phyloP scores from a whole-genome alignment of 345 rosid genomes.

The Jatropha curcas region DNA sequence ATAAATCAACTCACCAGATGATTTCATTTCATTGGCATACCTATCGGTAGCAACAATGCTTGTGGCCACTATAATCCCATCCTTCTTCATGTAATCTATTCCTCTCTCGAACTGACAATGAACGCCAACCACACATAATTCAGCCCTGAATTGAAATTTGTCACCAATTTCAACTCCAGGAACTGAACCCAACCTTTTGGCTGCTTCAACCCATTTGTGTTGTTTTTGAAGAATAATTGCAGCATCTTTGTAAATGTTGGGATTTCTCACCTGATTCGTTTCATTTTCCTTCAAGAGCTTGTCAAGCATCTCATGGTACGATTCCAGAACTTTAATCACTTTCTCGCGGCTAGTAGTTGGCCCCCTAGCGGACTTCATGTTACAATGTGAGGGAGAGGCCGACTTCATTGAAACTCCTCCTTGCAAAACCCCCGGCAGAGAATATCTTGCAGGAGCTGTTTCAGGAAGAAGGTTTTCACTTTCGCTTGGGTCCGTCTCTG shows the following conservation, averaged over 20 bases:
- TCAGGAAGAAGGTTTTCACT: background rate
- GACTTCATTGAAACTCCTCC: background rate
- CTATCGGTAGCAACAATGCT: conserved; percentile 31
- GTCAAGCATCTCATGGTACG: background rate
- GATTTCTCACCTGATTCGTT: background rate
- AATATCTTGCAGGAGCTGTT: background rate
- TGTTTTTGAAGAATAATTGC: background rate
- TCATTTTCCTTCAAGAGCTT: background rate
- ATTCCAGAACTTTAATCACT: conserved; percentile 1
- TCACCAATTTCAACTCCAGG: conserved; percentile 26
- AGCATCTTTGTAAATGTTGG: background rate
- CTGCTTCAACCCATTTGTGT: conserved; percentile 8
- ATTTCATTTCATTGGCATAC: conserved; percentile 14
- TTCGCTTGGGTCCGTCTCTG: background rate
- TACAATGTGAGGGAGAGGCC: background rate
- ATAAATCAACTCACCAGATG: conserved; percentile 24
- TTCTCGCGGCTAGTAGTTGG: background rate
- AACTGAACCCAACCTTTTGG: background rate
- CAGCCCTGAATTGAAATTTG: conserved; percentile 28
- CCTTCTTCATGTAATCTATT: conserved; percentile 26
- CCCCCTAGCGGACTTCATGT: too few species aligned
- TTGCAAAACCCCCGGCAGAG: background rate
- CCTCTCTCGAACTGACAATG: conserved; percentile 23
- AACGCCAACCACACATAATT: conserved; percentile 31
- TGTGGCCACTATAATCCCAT: conserved; percentile 20